Conservation (phyloP, 768 basidiomycete species). For the Nevesoporus exiguus region DNA sequence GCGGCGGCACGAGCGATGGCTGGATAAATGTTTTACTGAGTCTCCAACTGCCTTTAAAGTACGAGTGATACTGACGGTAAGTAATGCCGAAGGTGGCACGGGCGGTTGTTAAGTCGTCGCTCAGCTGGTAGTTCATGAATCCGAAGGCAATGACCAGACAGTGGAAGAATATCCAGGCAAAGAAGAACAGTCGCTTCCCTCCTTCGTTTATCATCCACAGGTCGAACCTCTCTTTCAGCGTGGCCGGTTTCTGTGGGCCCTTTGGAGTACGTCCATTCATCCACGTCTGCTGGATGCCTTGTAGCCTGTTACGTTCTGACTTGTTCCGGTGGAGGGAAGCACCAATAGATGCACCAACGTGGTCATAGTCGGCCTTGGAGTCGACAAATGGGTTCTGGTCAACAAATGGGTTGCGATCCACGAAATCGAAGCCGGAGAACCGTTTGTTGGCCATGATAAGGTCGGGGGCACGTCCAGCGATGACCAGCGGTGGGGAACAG, state of each 20-base stretch:
- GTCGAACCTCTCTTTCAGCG: constrained; percentile 46
- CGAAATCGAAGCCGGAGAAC: constrained; percentile 67
- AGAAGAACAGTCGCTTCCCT: constrained; percentile 73
- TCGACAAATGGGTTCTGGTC: constrained; percentile 51
- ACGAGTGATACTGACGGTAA: constrained; percentile 52
- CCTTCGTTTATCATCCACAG: constrained; percentile 97
- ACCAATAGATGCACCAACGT: constrained; percentile 26
- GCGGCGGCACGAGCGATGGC: constrained; percentile 88
- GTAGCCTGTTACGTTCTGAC: constrained; percentile 77
- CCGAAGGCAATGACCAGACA: constrained; percentile 74
- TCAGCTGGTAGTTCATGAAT: constrained; percentile 70
- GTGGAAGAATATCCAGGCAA: constrained; percentile 78
- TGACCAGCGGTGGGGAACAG: constrained; percentile 13
- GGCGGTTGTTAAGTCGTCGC: constrained; percentile 71
- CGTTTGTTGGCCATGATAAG: constrained; percentile 39
- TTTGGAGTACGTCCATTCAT: constrained; percentile 32
- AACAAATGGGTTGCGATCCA: constrained; percentile 47
- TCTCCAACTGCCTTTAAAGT: background rate
- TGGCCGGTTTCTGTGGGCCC: constrained; percentile 36
- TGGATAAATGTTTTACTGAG: constrained; percentile 27
- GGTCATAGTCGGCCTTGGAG: constrained; percentile 26
- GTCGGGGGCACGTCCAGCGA: constrained; percentile 17
- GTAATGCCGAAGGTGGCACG: constrained; percentile 70
- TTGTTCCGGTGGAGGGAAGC: constrained; percentile 77
- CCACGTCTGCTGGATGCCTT: constrained; percentile 73